These are phyloP conservation scores for Carex parvula DNA, from an alignment of 176 grass and related monocot genomes.

Conservation along the genomic window DNA sequence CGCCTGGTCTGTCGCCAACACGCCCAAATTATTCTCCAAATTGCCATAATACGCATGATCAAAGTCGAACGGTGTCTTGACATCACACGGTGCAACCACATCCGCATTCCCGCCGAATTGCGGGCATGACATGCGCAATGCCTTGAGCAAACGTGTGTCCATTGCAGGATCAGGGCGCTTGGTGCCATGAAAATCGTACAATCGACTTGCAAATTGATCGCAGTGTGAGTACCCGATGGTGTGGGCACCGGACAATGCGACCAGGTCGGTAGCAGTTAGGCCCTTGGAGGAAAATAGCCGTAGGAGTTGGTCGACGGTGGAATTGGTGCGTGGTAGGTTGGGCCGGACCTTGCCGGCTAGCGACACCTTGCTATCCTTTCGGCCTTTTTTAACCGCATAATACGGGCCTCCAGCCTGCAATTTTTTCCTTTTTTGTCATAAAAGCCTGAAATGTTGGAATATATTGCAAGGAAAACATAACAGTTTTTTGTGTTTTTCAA, in stretches of 20 bases:
- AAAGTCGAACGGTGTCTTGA: conserved; percentile 65
- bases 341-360: conserved; percentile 44
- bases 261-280: conserved; percentile 30
- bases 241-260: conserved; percentile 40
- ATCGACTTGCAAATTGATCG: conserved; percentile 44
- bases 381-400: conserved; percentile 69
- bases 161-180: conserved; percentile 50
- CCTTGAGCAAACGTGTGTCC: conserved; percentile 73
- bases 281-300: conserved; percentile 68
- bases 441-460: neutral
- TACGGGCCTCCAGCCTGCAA: conserved; percentile 74
- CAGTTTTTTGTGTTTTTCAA: neutral
- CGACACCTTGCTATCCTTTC: conserved; percentile 90
- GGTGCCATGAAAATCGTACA: conserved; percentile 55
- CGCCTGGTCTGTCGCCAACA: conserved; percentile 80
- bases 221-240: conserved; percentile 93
- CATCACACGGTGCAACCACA: conserved; percentile 64
- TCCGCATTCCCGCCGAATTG: conserved; percentile 45
- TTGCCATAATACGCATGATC: conserved; percentile 65
- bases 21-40: conserved; percentile 61
- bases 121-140: conserved; percentile 66
- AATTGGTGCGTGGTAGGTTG: conserved; percentile 73
- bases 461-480: neutral
- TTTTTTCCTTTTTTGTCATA: neutral
- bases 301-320: conserved; percentile 74